Conservation (phyloP, 805 yeast species). For the Metschnikowia amazonensis region DNA sequence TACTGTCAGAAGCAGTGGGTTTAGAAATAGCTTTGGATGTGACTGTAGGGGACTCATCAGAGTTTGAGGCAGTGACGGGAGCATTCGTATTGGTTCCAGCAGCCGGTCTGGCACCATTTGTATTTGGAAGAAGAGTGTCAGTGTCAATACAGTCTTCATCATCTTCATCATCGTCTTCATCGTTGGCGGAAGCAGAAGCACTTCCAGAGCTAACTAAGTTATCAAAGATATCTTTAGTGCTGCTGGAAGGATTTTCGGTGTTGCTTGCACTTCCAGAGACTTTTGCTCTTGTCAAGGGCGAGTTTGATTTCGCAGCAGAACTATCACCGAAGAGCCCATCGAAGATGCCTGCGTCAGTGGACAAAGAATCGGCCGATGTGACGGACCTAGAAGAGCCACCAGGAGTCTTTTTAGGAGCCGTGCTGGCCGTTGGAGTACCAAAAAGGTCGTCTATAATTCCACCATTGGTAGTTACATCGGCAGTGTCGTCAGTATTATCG, state of each 20-base stretch:
- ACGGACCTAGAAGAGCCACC: background rate
- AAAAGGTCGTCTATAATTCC: slow-evolving; percentile 12
- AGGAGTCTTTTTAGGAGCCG: slow-evolving; percentile 4
- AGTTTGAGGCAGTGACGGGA: background rate
- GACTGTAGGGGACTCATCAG: background rate
- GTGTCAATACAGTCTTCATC: slow-evolving; percentile 12
- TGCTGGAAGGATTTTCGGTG: background rate
- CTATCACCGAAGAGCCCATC: slow-evolving; percentile 2
- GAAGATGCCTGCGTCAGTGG: slow-evolving; percentile 3
- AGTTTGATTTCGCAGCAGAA: background rate
- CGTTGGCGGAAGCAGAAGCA: background rate
- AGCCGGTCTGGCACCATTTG: background rate
- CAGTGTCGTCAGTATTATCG: slow-evolving; percentile 3
- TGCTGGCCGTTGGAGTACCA: slow-evolving; percentile 8
- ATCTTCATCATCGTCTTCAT: slow-evolving; percentile 1
- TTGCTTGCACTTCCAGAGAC: background rate
- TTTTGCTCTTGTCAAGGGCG: background rate
- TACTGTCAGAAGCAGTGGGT: background rate
- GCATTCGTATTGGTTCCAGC: background rate
- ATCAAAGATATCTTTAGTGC: background rate
- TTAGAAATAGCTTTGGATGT: background rate
- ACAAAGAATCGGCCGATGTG: background rate
- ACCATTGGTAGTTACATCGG: slow-evolving; percentile 13
- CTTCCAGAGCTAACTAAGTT: background rate
- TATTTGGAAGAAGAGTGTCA: slow-evolving; percentile 8